Conservation (phyloP, 768 basidiomycete genomes). For the Rhizopogon sp. region DNA sequence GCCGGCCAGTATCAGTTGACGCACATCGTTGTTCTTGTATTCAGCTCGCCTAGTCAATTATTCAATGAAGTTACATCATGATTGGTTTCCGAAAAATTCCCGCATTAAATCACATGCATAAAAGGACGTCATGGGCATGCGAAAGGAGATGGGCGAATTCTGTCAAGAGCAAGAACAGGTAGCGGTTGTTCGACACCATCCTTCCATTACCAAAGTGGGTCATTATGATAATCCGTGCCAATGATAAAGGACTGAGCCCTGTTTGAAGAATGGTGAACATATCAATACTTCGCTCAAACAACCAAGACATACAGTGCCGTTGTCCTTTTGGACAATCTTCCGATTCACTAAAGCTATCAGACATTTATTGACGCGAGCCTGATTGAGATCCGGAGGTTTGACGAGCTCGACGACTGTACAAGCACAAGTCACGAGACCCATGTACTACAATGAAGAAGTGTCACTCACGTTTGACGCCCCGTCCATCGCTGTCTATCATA, state of each 20-base stretch:
- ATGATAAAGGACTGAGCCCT: constrained; percentile 67
- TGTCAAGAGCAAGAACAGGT: neutral
- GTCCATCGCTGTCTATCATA: constrained; percentile 58
- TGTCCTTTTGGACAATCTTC: constrained; percentile 79
- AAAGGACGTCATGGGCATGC: too few relatives aligned
- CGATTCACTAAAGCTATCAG: constrained; percentile 86
- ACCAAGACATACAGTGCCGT: constrained; percentile 40
- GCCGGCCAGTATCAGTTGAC: neutral
- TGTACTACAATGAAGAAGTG: constrained; percentile 5
- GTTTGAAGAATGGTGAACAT: neutral
- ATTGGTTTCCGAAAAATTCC: neutral
- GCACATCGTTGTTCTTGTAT: neutral
- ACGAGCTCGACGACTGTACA: constrained; percentile 72
- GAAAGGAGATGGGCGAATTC: neutral
- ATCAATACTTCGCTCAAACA: neutral
- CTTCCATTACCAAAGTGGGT: neutral
- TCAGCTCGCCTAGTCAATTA: neutral
- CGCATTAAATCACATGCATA: neutral
- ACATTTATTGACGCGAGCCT: constrained; percentile 91
- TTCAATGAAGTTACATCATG: neutral
- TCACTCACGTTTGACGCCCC: constrained; percentile 52
- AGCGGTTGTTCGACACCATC: neutral
- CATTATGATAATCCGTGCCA: constrained; percentile 52
- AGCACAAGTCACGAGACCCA: neutral
- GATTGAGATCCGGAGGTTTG: constrained; percentile 75